Conservation (phyloP, 78 protist genomes). For the Thecamonas trahens region DNA sequence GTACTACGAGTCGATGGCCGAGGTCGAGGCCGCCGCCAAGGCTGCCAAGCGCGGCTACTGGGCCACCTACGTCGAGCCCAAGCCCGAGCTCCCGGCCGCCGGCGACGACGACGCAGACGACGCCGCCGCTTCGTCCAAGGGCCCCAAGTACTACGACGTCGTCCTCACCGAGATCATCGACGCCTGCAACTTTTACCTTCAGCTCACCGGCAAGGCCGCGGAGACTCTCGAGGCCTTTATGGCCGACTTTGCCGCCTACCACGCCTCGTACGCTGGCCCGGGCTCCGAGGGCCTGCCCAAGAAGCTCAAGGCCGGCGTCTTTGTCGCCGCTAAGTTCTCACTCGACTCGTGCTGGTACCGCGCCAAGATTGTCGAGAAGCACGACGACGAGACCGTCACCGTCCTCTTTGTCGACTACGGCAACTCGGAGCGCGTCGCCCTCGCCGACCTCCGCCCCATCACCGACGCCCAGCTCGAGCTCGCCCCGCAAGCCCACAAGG, state of each 20-base stretch:
- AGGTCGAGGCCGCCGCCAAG: neutral
- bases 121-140: neutral
- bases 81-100: neutral
- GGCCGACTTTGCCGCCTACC: neutral
- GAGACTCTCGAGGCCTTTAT: neutral
- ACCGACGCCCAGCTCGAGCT: constrained; percentile 1
- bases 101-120: neutral
- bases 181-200: neutral
- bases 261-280: neutral
- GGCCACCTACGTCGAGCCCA: neutral
- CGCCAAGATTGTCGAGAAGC: neutral
- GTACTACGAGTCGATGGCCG: neutral
- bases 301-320: no score
- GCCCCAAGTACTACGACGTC: neutral
- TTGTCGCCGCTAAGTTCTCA: neutral
- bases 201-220: neutral
- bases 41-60: neutral
- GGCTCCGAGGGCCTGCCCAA: no score
- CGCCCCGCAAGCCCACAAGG: no score
- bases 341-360: constrained; percentile 10
- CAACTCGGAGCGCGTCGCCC: constrained; percentile 1
- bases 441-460: neutral
- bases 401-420: constrained; percentile 22
- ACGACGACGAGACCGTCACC: neutral
- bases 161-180: neutral